These are phyloP conservation scores for Lathyrus aphaca DNA, from an alignment of 306 rosid species.

Conservation along the genomic window DNA sequence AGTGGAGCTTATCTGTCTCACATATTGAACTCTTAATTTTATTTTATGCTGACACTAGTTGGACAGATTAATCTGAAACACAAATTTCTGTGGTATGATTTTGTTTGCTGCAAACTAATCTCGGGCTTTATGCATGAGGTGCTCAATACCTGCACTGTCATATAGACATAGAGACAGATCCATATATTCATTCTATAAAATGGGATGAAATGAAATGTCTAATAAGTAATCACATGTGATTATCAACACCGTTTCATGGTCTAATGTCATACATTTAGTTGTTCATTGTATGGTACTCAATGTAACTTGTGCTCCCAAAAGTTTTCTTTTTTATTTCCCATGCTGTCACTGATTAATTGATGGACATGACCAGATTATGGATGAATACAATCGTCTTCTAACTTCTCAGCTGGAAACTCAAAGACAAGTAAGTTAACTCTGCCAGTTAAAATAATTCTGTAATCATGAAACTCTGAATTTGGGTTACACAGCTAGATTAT, in stretches of 20 bases:
- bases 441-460: slow-evolving; percentile 29
- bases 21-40: slow-evolving; percentile 20
- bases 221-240: neutral
- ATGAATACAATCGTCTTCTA: slow-evolving; percentile 87
- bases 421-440: slow-evolving; percentile 70
- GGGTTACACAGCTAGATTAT: slow-evolving; percentile 20
- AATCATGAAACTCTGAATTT: slow-evolving; percentile 6
- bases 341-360: slow-evolving; percentile 41
- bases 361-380: slow-evolving; percentile 72
- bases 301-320: slow-evolving; percentile 20
- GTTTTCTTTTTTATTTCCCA: slow-evolving; percentile 7
- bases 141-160: slow-evolving; percentile 1
- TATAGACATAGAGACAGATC: neutral
- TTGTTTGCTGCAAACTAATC: slow-evolving; percentile 9
- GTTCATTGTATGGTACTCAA: slow-evolving; percentile 15
- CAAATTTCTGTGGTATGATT: slow-evolving; percentile 17
- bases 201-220: slow-evolving; percentile 12
- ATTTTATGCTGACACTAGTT: slow-evolving; percentile 15
- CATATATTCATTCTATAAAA: slow-evolving; percentile 23
- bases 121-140: slow-evolving; percentile 6
- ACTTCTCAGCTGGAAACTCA: slow-evolving; percentile 88
- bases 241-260: slow-evolving; percentile 11
- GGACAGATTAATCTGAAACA: slow-evolving; percentile 29
- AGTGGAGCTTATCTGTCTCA: slow-evolving; percentile 20
- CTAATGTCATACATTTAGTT: slow-evolving; percentile 7